Conservation (phyloP, 2,329 filamentous ascomycete species). For the Acephala macrosclerotiorum region DNA sequence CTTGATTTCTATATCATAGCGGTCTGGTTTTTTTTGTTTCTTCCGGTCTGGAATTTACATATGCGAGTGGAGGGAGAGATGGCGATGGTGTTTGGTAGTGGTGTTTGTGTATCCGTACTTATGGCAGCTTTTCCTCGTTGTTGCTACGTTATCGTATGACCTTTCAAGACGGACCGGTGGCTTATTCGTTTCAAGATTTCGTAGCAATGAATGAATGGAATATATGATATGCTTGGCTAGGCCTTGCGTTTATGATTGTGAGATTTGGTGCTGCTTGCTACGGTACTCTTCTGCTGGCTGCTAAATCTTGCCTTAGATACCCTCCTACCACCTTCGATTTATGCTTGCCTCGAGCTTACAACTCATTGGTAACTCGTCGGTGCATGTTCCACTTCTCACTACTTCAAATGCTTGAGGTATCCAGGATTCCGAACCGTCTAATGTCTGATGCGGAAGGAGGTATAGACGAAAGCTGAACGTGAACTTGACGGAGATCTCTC, state of each 20-base stretch:
- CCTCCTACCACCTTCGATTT: too few species aligned
- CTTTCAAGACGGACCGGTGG: neutral
- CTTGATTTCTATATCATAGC: slow-evolving; percentile 19
- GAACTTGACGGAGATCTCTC: too few species aligned
- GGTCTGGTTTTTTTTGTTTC: slow-evolving; percentile 7
- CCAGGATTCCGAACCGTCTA: too few species aligned
- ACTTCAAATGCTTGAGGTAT: too few species aligned
- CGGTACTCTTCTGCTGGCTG: too few species aligned
- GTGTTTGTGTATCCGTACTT: slow-evolving; percentile 7
- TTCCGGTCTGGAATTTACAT: neutral
- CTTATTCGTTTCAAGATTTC: neutral
- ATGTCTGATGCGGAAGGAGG: too few species aligned
- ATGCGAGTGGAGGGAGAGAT: neutral
- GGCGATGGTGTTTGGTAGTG: neutral
- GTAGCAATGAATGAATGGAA: slow-evolving; percentile 5
- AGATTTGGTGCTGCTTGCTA: too few species aligned
- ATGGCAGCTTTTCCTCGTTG: slow-evolving; percentile 8
- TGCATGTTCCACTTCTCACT: too few species aligned
- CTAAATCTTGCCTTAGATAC: too few species aligned
- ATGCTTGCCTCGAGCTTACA: too few species aligned
- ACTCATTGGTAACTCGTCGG: too few species aligned
- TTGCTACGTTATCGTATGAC: slow-evolving; percentile 4
- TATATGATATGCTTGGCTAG: slow-evolving; percentile 2
- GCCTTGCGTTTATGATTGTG: neutral
- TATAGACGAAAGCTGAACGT: too few species aligned